Evolutionary conservation across 768 basidiomycete genomes (phyloP), one percentile per base, ranked within the genome.

Genomic region (Suillus ampliporus): DNA sequence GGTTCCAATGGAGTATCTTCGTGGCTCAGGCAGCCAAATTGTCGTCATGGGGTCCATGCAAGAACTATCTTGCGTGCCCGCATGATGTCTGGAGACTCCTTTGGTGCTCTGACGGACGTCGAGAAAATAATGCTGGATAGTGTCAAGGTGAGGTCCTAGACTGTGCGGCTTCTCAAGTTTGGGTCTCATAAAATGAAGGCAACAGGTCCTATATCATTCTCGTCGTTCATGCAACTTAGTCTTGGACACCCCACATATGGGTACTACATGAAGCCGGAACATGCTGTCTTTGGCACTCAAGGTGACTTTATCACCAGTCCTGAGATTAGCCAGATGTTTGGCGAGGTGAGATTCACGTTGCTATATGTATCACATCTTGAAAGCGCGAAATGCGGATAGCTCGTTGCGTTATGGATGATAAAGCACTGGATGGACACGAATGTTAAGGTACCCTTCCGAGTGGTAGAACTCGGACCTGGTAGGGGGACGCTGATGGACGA

Each of bases 221-320:
- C 96, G 53, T 86, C 87, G 1, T 99, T 97, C 79, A 97, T 97
- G 90, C 90, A 92, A 67, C 84, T 92, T 67, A 96, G 94, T 67
- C 85, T 99, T 5, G 84, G 89, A 0, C 96, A 98, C 77, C 95
- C 96, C 1, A 90, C 85, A 0, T 81, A 94, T 59, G 97, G 97
- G 1, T 99, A 99, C 77, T 99, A 99, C 79, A 93, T 91, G 80
- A 90, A 88, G 41, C 76, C 85, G 0, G 69, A 81, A 15, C 83
- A 92, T 61, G 82, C 86, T 47, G 89, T 99, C 3, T 94, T 99
- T 69, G 97, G 97, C 14, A 65, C 86, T 0, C 80, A 83, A 46
- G 97, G 97, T 6, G 97, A 99, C 79, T 99, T 99, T 71, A 90
- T 92, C 23, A 99, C 97, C 13, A 95, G 92, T 68, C 97, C 97